Base-by-base conservation (phyloP, 2,329 filamentous ascomycete genomes). In the Zymoseptoria brevis region DNA sequence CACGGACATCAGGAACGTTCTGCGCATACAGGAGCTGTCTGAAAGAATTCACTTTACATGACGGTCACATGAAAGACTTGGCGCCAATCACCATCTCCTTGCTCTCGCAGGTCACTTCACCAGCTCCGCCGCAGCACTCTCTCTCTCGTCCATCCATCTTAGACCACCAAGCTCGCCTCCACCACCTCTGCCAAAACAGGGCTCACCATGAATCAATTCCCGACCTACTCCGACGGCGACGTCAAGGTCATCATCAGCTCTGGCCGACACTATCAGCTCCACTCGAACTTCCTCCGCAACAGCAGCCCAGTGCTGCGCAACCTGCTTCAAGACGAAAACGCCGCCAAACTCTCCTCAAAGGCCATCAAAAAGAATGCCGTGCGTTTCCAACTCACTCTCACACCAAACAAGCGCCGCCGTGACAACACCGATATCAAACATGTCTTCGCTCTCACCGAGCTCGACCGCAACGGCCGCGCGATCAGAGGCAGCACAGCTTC, bases 171-270 rank as follows among this genome's bases (percentile, higher is more conserved):
- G 19, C 11, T 21, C 50, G 22, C 56, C 50, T 53, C 9, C 22
- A 45, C 5, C 50, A 54, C 51, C n/a, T n/a, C n/a, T n/a, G n/a
- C n/a, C n/a, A n/a, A n/a, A n/a, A n/a, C n/a, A n/a, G n/a, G n/a
- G n/a, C n/a, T n/a, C n/a, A 58, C 19, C 26, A 56, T 56, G 30
- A 57, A 64, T 53, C 50, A 57, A 9, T 76, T 77, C 52, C 75
- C 75, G 1, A 35, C 65, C 4, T 77, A 72, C 62, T 30, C 57
- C 24, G 74, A 75, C 52, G 76, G 73, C 41, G 74, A 79, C 60
- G 74, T 77, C 22, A 64, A 68, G 50, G 65, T 79, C 60, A 57
- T 71, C 56, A 67, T 78, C 60, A 68, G 71, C 16, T 62, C 71
- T 9, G 64, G 64, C 19, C 69, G 74, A 55, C 65, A 70, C 50